These are phyloP conservation scores for Acacia melanoxylon DNA, from an alignment of 306 rosid genomes.

Conservation along the genomic window DNA sequence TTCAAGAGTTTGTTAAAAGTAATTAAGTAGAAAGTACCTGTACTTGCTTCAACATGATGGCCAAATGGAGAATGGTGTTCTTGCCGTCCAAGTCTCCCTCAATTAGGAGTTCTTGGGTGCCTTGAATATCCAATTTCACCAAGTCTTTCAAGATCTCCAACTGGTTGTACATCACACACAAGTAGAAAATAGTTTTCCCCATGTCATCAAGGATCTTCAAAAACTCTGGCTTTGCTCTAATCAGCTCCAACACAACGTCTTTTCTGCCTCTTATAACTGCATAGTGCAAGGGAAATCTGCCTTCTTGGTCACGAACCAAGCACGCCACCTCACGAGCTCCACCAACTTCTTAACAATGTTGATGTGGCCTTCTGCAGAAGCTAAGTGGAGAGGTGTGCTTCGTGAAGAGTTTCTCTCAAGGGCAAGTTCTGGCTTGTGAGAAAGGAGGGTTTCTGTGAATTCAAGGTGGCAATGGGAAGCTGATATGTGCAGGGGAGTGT, in stretches of 20 bases:
- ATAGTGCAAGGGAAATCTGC: slow-evolving; percentile 7
- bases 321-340: neutral
- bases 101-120: neutral
- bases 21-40: neutral
- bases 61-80: neutral
- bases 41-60: neutral
- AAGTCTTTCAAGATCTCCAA: neutral
- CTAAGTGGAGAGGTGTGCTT: neutral
- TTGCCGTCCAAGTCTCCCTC: neutral
- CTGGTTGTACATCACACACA: slow-evolving; percentile 1
- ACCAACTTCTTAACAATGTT: neutral
- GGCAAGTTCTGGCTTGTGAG: neutral
- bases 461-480: neutral
- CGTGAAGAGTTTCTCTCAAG: neutral
- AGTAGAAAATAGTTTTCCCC: slow-evolving; percentile 21
- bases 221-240: neutral
- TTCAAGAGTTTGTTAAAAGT: too few relatives aligned
- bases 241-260: neutral
- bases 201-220: neutral
- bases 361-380: neutral
- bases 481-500: neutral
- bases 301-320: neutral
- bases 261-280: slow-evolving; percentile 25
- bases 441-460: neutral
- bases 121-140: neutral